Conservation (phyloP, 257 asterid species). For the Plectranthus barbatus region DNA sequence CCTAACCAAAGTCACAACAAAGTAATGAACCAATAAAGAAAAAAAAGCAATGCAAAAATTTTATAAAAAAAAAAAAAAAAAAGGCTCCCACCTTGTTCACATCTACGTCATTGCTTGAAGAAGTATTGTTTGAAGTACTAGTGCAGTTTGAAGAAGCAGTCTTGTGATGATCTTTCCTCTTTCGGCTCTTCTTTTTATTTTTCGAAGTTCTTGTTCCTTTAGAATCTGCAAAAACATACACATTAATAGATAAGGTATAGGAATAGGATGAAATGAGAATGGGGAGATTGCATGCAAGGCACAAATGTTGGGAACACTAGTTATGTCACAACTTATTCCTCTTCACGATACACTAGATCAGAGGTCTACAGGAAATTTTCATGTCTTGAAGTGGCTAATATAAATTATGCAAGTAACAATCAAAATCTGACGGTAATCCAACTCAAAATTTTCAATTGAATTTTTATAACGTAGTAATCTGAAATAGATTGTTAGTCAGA, state of each 20-base stretch:
- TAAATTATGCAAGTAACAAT: not conserved
- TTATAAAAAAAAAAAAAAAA: too few relatives aligned
- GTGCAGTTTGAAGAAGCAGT: conserved; percentile 36
- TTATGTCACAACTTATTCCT: not conserved
- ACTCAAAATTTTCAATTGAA: not conserved
- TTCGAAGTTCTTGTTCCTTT: conserved; percentile 51
- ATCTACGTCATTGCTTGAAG: conserved; percentile 37
- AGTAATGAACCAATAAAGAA: conserved; percentile 9
- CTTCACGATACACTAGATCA: not conserved
- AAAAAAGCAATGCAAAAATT: not conserved
- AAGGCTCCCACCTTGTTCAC: conserved; percentile 38
- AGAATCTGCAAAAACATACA: conserved; percentile 44
- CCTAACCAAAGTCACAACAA: not conserved
- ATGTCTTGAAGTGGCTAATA: not conserved
- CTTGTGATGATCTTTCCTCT: conserved; percentile 73
- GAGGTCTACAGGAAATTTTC: not conserved
- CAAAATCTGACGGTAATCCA: not conserved
- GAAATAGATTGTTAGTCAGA: not conserved
- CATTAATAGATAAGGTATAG: conserved; percentile 1
- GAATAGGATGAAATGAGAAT: too few relatives aligned
- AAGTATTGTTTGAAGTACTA: conserved; percentile 32
- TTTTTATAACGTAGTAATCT: not conserved
- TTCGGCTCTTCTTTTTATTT: conserved; percentile 77
- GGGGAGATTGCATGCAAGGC: not conserved
- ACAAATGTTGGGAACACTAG: not conserved